Evolutionary conservation across 441 rosid species (phyloP).

Genomic region (Euphorbia schlechtendalii): DNA sequence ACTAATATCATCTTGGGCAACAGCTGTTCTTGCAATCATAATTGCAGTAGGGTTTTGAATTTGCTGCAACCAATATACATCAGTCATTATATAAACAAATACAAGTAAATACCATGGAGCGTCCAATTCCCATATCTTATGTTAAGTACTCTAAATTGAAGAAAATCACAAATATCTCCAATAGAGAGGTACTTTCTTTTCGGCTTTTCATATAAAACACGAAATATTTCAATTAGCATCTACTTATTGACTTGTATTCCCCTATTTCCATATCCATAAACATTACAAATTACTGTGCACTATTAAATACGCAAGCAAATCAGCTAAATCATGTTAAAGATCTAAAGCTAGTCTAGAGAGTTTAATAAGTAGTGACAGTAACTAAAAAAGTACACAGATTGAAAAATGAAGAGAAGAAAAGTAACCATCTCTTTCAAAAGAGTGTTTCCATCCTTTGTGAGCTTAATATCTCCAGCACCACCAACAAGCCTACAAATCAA

Average conservation of each 20-base stretch:
- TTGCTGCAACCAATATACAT: conserved; percentile 50
- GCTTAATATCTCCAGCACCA: conserved; percentile 94
- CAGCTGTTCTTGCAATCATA: conserved; percentile 97
- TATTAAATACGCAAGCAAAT: no score
- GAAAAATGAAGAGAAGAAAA: neutral
- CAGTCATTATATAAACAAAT: neutral
- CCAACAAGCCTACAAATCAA: conserved; percentile 68
- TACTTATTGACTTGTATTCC: neutral
- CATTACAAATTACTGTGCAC: neutral
- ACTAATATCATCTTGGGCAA: conserved; percentile 91
- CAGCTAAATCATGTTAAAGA: neutral
- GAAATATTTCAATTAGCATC: neutral
- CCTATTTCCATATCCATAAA: neutral
- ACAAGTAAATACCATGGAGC: neutral
- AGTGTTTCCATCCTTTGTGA: conserved; percentile 93
- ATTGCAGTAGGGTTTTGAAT: conserved; percentile 96
- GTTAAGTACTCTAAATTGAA: neutral
- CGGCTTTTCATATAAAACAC: neutral
- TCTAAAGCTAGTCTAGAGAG: neutral
- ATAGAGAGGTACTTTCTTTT: neutral
- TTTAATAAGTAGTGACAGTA: neutral
- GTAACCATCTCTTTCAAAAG: conserved; percentile 91
- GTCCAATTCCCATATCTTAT: neutral
- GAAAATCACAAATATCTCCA: neutral
- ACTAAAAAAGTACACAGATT: neutral